phyloP scores from a whole-genome alignment of 306 rosid genomes.

The Alnus glutinosa region DNA sequence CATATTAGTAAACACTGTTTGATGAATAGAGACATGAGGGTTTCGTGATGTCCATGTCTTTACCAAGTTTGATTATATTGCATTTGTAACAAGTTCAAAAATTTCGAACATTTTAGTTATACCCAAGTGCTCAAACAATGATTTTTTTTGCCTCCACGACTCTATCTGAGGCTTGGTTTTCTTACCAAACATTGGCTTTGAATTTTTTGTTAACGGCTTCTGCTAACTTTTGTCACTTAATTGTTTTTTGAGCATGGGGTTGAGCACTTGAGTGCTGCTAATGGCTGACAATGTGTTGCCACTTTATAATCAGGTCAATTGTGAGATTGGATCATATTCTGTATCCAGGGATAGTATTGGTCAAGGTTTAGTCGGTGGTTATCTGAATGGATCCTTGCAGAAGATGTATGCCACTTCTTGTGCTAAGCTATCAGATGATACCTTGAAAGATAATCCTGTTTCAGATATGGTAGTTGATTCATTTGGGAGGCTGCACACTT shows the following conservation, averaged over 20 bases:
- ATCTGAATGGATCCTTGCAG: slow-evolving; percentile 30
- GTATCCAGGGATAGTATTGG: slow-evolving; percentile 26
- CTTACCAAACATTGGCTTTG: slow-evolving; percentile 14
- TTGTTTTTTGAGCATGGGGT: slow-evolving; percentile 10
- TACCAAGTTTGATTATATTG: background rate
- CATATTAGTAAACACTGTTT: background rate
- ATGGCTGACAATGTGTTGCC: slow-evolving; percentile 1
- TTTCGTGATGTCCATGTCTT: background rate
- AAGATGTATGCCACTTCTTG: slow-evolving; percentile 50
- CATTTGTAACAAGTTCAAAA: background rate
- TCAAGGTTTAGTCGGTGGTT: slow-evolving; percentile 29
- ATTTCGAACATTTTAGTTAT: background rate
- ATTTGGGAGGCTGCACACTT: slow-evolving; percentile 88
- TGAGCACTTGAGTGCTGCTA: background rate
- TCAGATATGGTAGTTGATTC: slow-evolving; percentile 94
- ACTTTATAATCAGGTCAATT: slow-evolving; percentile 42
- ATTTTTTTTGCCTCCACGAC: too few species aligned
- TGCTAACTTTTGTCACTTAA: background rate
- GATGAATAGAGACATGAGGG: background rate
- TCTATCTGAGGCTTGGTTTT: background rate
- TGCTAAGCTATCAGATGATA: slow-evolving; percentile 49
- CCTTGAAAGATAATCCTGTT: slow-evolving; percentile 40
- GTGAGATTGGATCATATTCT: slow-evolving; percentile 32
- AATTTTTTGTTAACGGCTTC: background rate
- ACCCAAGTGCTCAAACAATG: background rate